A percentile compares a stretch with the other conserved stretches of the same genome.
These are phyloP conservation scores for Platanthera zijinensis DNA, from an alignment of 106 monocot species.

Conservation along the genomic window DNA sequence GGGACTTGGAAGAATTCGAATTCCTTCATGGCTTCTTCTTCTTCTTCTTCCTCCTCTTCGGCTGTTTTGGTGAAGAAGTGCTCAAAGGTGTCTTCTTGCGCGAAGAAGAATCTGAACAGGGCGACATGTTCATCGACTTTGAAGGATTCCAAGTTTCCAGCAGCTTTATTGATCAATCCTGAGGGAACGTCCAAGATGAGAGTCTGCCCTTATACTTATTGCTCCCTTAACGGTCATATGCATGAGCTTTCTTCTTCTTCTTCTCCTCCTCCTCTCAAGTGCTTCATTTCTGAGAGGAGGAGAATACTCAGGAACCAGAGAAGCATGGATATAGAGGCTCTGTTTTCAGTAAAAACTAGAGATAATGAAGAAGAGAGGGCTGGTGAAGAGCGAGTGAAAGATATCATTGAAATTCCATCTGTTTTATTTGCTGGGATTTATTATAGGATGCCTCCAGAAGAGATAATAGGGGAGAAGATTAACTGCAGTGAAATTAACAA, in stretches of 20 bases:
- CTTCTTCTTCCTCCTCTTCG: background rate
- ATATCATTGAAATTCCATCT: background rate
- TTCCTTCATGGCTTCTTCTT: background rate
- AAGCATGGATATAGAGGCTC: constrained; percentile 18
- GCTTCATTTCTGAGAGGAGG: constrained; percentile 24
- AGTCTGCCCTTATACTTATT: constrained; percentile 54
- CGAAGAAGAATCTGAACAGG: constrained; percentile 6
- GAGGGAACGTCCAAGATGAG: constrained; percentile 36
- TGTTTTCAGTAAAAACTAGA: constrained; percentile 15
- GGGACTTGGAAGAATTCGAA: background rate
- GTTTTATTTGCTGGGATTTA: constrained; percentile 46
- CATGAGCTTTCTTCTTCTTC: constrained; percentile 20
- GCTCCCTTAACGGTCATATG: constrained; percentile 53
- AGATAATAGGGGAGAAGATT: background rate
- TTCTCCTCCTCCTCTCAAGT: constrained; percentile 18
- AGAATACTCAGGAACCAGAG: constrained; percentile 26
- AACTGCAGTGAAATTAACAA: background rate
- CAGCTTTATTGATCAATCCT: constrained; percentile 38
- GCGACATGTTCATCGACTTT: constrained; percentile 73
- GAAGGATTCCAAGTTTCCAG: constrained; percentile 60
- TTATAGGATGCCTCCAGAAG: constrained; percentile 1
- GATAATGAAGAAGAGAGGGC: constrained; percentile 7
- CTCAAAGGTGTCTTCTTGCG: constrained; percentile 3
- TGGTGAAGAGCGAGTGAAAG: background rate
- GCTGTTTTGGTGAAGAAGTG: constrained; percentile 22